A percentile compares a stretch with the other conserved stretches of the same genome.
Conservation (phyloP, 2,329 filamentous ascomycete genomes). For the Penicillium crustosum region DNA sequence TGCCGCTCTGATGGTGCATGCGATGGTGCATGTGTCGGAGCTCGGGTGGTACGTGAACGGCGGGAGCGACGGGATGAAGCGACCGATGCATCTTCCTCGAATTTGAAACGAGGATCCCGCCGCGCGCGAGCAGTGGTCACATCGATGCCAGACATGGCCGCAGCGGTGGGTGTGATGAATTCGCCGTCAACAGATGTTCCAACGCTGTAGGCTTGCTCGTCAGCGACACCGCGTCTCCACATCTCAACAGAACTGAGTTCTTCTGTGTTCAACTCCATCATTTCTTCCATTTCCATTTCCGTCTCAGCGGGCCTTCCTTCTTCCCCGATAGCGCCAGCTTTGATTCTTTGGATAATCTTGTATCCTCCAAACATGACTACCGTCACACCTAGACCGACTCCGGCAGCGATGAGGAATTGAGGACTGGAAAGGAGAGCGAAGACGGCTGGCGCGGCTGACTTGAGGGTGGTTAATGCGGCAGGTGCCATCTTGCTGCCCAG, state of each 20-base stretch:
- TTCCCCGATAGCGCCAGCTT: conserved; percentile 36
- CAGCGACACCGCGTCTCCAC: conserved; percentile 65
- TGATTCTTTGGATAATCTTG: conserved; percentile 91
- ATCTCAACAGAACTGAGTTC: conserved; percentile 58
- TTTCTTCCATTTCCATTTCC: conserved; percentile 50
- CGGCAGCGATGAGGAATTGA: conserved; percentile 90
- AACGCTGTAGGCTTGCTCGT: conserved; percentile 53
- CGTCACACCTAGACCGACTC: conserved; percentile 87
- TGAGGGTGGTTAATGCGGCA: conserved; percentile 70
- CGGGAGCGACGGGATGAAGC: conserved; percentile 39
- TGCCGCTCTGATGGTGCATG: conserved; percentile 19
- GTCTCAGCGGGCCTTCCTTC: conserved; percentile 19
- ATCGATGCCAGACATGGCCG: conserved; percentile 47
- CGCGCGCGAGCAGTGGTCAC: conserved; percentile 33
- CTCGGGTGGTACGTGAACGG: conserved; percentile 31
- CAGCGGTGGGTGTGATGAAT: conserved; percentile 62
- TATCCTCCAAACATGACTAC: conserved; percentile 94
- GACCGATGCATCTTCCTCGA: conserved; percentile 35
- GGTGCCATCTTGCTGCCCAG: conserved; percentile 82
- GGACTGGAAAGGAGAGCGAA: conserved; percentile 84
- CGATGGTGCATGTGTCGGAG: conserved; percentile 17
- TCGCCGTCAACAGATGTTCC: conserved; percentile 66
- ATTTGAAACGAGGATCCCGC: conserved; percentile 38
- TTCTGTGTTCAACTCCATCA: conserved; percentile 55
- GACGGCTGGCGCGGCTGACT: conserved; percentile 78